Evolutionary conservation across 805 yeast genomes (phyloP).

Genomic region (Wickerhamomyces silvicola): DNA sequence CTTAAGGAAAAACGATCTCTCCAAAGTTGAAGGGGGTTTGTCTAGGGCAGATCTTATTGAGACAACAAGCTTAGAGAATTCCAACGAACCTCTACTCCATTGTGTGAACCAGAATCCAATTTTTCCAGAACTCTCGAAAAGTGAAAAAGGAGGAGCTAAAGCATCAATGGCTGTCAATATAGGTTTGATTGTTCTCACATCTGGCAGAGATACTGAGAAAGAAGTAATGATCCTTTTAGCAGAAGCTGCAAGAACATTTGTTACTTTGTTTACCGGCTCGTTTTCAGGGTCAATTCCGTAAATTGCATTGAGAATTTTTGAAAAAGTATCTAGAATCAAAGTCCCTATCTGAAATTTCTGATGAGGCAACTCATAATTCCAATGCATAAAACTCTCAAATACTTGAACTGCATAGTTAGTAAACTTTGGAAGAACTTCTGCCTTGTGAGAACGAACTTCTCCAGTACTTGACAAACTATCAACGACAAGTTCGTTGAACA

Average conservation of each 20-base stretch:
- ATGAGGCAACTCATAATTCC: conserved; percentile 52
- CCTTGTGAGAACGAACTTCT: conserved; percentile 33
- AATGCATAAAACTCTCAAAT: conserved; percentile 66
- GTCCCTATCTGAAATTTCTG: conserved; percentile 61
- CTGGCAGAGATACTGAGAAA: conserved; percentile 49
- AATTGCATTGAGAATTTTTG: conserved; percentile 43
- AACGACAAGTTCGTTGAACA: conserved; percentile 46
- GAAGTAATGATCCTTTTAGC: conserved; percentile 45
- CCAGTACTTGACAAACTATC: conserved; percentile 39
- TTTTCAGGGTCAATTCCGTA: conserved; percentile 46
- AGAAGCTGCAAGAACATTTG: conserved; percentile 44
- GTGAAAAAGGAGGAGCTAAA: conserved; percentile 30
- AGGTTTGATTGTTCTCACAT: conserved; percentile 48
- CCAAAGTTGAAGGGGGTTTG: conserved; percentile 56
- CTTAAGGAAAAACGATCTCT: conserved; percentile 47
- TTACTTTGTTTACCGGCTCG: conserved; percentile 33
- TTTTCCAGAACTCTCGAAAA: conserved; percentile 35
- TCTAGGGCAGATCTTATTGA: conserved; percentile 47
- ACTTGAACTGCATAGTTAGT: conserved; percentile 53
- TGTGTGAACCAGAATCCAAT: conserved; percentile 40
- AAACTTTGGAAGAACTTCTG: conserved; percentile 49
- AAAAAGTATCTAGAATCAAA: conserved; percentile 46
- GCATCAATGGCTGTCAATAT: conserved; percentile 44
- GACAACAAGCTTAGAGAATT: conserved; percentile 51
- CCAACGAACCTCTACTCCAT: conserved; percentile 46